Evolutionary conservation across 225 moss, liverwort and hornwort species (phyloP), one percentile per base, ranked within the genome.

Genomic region (Thuidium tamariscinum): DNA sequence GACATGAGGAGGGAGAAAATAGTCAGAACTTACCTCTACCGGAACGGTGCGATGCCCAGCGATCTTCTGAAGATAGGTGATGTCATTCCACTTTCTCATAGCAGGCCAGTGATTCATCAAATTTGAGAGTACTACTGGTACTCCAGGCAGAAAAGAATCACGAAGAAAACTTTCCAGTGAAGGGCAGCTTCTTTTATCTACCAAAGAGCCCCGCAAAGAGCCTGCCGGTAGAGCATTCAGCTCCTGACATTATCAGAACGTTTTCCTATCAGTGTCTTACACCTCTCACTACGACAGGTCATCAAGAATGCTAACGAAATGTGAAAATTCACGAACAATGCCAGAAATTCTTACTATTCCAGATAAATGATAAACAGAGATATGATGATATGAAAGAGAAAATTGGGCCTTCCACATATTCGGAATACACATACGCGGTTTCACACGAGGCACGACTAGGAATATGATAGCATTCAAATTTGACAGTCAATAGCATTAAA

Each of bases 31-130:
- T 88, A 97, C 98, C 96, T 97, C 98, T 63, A 96, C 92, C 34
- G 97, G 98, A 65, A 97, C 96, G 49, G 97, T 95, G 77, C 96
- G 95, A 87, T 92, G 94, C 77, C 98, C 98, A 79, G 96, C 98
- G 67, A 95, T 88, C 55, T 86, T 86, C 48, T 87, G 87, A 34
- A 97, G 52, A 89, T 96, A 98, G 67, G 93, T 77, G 54, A 92
- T 54, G 80, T 98, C 94, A 76, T 92, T 94, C 98, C 98, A 98
- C 83, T 94, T 98, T 46, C 86, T 93, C 87, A 94, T 76, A 44
- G 97, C 98, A 82, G 98, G 96, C 98, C 97, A 98, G 73, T 96
- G 92, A 76, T 88, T 91, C 62, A 97, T 95, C 57, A 94, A 94
- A 82, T 93, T 86, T 84, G 91, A 93, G 80, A 97, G 88, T 73